phyloP scores from a whole-genome alignment of 768 basidiomycete genomes.

The button mushroom (Agaricus bisporus) region DNA sequence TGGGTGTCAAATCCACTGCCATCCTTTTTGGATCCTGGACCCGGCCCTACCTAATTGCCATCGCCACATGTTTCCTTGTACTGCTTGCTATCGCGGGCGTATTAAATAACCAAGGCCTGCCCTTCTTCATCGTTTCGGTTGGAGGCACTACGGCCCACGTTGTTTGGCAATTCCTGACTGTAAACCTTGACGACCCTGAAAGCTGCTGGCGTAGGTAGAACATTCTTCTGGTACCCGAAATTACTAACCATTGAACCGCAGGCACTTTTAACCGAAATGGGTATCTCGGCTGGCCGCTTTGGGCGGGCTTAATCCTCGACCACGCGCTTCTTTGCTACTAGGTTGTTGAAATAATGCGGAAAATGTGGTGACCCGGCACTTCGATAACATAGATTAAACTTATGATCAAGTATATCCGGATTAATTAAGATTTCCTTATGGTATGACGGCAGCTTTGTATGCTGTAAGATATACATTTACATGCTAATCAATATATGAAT shows the following conservation, averaged over 20 bases:
- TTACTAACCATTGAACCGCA: conserved; percentile 11
- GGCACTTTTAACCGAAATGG: conserved; percentile 44
- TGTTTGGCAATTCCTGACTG: conserved; percentile 40
- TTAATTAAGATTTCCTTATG: no score
- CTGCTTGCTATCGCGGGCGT: conserved; percentile 48
- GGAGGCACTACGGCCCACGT: conserved; percentile 39
- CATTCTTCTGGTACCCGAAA: not conserved
- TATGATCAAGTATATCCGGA: no score
- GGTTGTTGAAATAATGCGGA: not conserved
- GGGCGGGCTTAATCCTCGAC: conserved; percentile 36
- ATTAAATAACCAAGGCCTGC: conserved; percentile 44
- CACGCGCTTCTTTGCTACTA: conserved; percentile 16
- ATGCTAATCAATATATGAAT: no score
- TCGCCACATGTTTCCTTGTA: conserved; percentile 45
- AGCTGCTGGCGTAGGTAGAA: conserved; percentile 41
- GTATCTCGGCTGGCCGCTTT: conserved; percentile 41
- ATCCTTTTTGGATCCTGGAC: conserved; percentile 62
- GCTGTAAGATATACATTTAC: no score
- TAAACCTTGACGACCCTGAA: conserved; percentile 33
- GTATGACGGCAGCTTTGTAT: no score
- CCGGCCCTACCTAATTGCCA: conserved; percentile 45
- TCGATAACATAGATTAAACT: no score
- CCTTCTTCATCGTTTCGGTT: conserved; percentile 39
- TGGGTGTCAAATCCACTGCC: conserved; percentile 73
- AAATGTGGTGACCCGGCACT: no score